phyloP scores from a whole-genome alignment of 2,329 filamentous ascomycete genomes.

The Hirsutella thompsonii region DNA sequence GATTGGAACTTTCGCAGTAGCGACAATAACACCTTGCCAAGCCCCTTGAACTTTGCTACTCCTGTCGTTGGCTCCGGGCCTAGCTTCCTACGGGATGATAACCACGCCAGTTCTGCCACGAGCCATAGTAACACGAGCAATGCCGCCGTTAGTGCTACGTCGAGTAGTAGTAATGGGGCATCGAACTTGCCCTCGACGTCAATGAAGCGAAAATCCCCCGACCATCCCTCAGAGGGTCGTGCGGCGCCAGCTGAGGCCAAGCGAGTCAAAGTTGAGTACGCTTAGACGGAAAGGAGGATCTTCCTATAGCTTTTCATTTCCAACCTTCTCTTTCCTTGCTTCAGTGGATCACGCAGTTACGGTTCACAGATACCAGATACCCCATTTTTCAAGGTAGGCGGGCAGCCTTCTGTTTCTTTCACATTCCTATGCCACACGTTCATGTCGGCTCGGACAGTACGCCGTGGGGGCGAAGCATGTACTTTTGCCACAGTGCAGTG shows the following conservation, averaged over 20 bases:
- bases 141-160: conserved; percentile 5
- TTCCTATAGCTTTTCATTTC: no score
- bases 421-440: background rate
- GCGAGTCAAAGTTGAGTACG: conserved; percentile 36
- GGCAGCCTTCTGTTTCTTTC: background rate
- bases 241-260: conserved; percentile 36
- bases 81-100: conserved; percentile 49
- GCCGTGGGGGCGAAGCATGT: background rate
- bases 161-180: conserved; percentile 7
- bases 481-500: no score
- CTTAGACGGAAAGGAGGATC: background rate
- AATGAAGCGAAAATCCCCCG: conserved; percentile 45
- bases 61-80: conserved; percentile 53
- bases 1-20: conserved; percentile 69
- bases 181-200: conserved; percentile 6
- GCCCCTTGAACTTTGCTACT: conserved; percentile 85
- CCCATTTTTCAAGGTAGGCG: conserved; percentile 2
- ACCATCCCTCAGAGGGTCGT: conserved; percentile 27
- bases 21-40: conserved; percentile 79
- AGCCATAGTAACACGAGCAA: conserved; percentile 10
- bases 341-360: background rate
- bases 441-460: no score
- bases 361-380: conserved; percentile 5
- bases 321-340: background rate
- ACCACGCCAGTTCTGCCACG: conserved; percentile 9